Percentiles rank a stretch among this genome's conserved stretches.
These are phyloP conservation scores for Nemania sp. DNA, from an alignment of 2,329 filamentous ascomycete genomes.

Conservation along the genomic window DNA sequence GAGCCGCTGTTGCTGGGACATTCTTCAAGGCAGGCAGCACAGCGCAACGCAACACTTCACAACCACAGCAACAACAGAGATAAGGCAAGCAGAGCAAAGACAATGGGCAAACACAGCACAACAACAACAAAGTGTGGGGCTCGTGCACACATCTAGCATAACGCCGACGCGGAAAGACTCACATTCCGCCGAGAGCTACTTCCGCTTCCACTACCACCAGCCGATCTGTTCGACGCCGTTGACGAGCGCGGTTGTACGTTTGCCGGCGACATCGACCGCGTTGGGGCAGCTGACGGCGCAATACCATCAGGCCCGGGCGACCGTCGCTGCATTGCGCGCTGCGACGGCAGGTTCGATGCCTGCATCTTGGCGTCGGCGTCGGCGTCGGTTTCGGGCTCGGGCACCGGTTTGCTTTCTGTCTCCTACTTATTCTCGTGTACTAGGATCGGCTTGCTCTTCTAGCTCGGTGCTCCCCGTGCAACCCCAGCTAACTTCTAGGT, in stretches of 20 bases:
- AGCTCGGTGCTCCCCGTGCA: conserved; percentile 8
- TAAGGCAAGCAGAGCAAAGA: conserved; percentile 14
- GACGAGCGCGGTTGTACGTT: conserved; percentile 65
- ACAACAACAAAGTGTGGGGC: conserved; percentile 11
- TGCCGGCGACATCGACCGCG: conserved; percentile 63
- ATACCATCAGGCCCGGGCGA: conserved; percentile 66
- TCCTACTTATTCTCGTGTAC: conserved; percentile 23
- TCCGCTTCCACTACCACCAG: conserved; percentile 43
- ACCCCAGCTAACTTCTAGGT: conserved; percentile 12
- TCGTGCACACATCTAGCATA: background rate
- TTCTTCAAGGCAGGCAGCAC: too few species aligned
- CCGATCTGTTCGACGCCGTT: conserved; percentile 66
- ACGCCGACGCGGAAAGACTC: conserved; percentile 42
- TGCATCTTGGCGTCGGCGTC: conserved; percentile 49
- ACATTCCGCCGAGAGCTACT: conserved; percentile 57
- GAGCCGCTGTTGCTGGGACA: conserved; percentile 1
- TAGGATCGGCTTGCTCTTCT: conserved; percentile 5
- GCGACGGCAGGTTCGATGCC: conserved; percentile 52
- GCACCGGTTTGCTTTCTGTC: conserved; percentile 16
- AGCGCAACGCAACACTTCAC: conserved; percentile 5
- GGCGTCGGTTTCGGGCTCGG: conserved; percentile 14
- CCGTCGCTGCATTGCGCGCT: conserved; percentile 61
- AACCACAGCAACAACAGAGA: too few species aligned
- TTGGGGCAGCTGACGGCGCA: conserved; percentile 54
- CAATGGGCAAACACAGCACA: conserved; percentile 23